Evolutionary conservation across 2,329 filamentous ascomycete species (phyloP).

Genomic region (Pseudophaeomoniella oleicola): DNA sequence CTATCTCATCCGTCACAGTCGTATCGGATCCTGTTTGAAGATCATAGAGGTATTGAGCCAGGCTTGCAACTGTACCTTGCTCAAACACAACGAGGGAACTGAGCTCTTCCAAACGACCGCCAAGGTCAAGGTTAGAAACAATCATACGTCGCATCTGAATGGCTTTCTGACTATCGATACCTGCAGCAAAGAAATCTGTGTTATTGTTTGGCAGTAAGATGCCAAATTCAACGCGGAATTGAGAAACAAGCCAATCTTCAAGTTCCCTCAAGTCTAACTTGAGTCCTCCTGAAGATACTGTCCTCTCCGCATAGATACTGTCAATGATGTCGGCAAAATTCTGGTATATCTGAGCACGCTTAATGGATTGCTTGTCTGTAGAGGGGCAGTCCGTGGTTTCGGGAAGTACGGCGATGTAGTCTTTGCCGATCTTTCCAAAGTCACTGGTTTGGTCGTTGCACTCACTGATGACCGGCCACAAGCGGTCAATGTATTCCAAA

Average conservation of each 20-base stretch:
- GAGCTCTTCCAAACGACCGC: slow-evolving; percentile 12
- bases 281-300: slow-evolving; percentile 14
- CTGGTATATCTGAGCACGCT: slow-evolving; percentile 33
- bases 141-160: slow-evolving; percentile 30
- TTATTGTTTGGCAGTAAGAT: slow-evolving; percentile 16
- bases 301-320: slow-evolving; percentile 11
- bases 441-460: slow-evolving; percentile 26
- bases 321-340: slow-evolving; percentile 30
- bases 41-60: slow-evolving; percentile 20
- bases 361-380: slow-evolving; percentile 41
- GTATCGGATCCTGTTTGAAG: slow-evolving; percentile 14
- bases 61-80: slow-evolving; percentile 19
- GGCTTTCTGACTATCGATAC: slow-evolving; percentile 32
- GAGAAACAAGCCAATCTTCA: slow-evolving; percentile 16
- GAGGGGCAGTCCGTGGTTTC: slow-evolving; percentile 25
- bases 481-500: slow-evolving; percentile 18
- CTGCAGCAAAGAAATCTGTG: slow-evolving; percentile 29
- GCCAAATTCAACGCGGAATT: slow-evolving; percentile 17
- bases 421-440: slow-evolving; percentile 26
- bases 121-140: slow-evolving; percentile 22
- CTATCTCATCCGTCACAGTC: slow-evolving; percentile 2
- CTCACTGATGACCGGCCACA: slow-evolving; percentile 23
- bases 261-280: slow-evolving; percentile 17
- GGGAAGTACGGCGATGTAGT: slow-evolving; percentile 23
- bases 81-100: slow-evolving; percentile 29